Percentiles rank a stretch among this genome's conserved stretches.
Conservation (phyloP, 345 rosid species). For the Luvunga scandens region DNA sequence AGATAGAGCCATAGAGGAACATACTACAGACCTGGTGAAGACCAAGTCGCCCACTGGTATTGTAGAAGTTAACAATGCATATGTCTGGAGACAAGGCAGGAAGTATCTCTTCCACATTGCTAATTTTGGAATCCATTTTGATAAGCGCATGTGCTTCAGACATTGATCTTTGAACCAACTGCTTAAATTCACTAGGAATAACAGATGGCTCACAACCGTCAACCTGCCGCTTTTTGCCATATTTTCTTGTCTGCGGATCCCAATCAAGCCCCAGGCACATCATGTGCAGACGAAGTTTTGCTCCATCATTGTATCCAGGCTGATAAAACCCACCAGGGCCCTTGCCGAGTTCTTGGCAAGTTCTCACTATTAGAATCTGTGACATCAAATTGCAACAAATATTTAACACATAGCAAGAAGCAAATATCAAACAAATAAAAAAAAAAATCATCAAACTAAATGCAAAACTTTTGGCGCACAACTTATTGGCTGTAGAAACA, state of each 20-base stretch:
- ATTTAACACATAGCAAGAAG: background rate
- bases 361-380: slow-evolving; percentile 47
- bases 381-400: background rate
- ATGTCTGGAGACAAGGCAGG: slow-evolving; percentile 60
- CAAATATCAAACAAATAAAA: background rate
- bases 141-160: slow-evolving; percentile 34
- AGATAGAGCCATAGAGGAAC: background rate
- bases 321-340: slow-evolving; percentile 53
- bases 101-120: slow-evolving; percentile 31
- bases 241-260: slow-evolving; percentile 47
- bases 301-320: slow-evolving; percentile 52
- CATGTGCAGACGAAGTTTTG: slow-evolving; percentile 48
- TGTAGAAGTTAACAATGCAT: slow-evolving; percentile 61
- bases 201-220: slow-evolving; percentile 36
- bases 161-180: slow-evolving; percentile 42
- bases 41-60: slow-evolving; percentile 49
- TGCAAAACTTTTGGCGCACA: background rate
- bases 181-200: slow-evolving; percentile 38
- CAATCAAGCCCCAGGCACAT: slow-evolving; percentile 63
- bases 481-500: background rate
- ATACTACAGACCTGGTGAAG: slow-evolving; percentile 55
- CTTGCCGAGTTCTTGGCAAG: slow-evolving; percentile 43
- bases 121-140: slow-evolving; percentile 1
- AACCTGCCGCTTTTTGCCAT: slow-evolving; percentile 17
- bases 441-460: too few relatives aligned